phyloP scores from a whole-genome alignment of 306 rosid genomes.

The Ammopiptanthus mongolicus region DNA sequence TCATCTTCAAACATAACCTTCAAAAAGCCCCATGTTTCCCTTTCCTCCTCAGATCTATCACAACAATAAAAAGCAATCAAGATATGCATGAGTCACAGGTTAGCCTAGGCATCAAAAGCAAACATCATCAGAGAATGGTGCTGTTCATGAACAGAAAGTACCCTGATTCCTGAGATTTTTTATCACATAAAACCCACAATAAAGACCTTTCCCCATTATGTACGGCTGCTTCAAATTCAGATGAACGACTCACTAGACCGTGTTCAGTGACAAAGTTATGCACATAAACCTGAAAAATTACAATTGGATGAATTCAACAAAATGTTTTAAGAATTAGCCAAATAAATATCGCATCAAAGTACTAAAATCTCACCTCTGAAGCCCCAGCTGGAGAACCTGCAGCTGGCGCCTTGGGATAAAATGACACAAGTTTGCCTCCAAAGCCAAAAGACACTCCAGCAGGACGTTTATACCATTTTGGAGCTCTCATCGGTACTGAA shows the following conservation, averaged over 20 bases:
- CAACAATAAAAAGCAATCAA: constrained; percentile 21
- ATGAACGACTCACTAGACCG: constrained; percentile 76
- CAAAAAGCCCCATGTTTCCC: constrained; percentile 93
- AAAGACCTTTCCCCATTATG: constrained; percentile 83
- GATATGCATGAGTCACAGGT: constrained; percentile 1
- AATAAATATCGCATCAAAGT: background rate
- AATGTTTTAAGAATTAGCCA: background rate
- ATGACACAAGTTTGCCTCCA: constrained; percentile 91
- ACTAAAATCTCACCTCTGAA: constrained; percentile 68
- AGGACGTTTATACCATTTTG: constrained; percentile 98
- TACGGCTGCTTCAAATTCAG: constrained; percentile 90
- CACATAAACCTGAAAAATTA: constrained; percentile 62
- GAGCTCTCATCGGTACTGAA: constrained; percentile 81
- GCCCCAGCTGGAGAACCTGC: constrained; percentile 53
- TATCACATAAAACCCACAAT: constrained; percentile 74
- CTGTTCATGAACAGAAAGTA: constrained; percentile 30
- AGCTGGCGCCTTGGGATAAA: constrained; percentile 50
- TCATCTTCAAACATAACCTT: constrained; percentile 98
- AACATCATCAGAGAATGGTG: background rate
- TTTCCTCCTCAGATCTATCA: constrained; percentile 75
- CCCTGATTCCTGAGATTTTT: constrained; percentile 79
- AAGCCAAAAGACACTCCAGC: constrained; percentile 95
- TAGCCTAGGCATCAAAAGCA: background rate
- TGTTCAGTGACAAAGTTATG: constrained; percentile 83
- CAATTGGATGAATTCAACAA: constrained; percentile 13